These are phyloP conservation scores for Grifola frondosa DNA, from an alignment of 1,284 basidiomycete species.

Conservation along the genomic window DNA sequence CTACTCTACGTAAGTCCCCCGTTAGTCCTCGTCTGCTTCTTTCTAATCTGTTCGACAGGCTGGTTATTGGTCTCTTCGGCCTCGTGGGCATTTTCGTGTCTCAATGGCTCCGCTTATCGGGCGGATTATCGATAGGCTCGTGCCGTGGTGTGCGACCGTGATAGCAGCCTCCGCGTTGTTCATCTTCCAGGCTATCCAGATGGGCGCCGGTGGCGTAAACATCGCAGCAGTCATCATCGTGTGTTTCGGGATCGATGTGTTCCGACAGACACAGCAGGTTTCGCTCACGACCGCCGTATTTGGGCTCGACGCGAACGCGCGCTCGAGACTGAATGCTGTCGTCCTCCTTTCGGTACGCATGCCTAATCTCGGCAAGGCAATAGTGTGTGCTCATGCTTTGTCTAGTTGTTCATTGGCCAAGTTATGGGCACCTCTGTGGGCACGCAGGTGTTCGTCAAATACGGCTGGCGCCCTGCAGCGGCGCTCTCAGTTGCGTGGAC, in stretches of 20 bases:
- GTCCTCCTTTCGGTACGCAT: slow-evolving; percentile 42
- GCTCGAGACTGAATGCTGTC: slow-evolving; percentile 52
- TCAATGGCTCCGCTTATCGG: slow-evolving; percentile 49
- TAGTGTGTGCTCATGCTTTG: background rate
- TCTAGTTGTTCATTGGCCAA: slow-evolving; percentile 42
- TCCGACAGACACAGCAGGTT: slow-evolving; percentile 47
- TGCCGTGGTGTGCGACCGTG: slow-evolving; percentile 50
- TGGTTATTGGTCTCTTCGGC: slow-evolving; percentile 56
- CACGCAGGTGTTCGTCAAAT: slow-evolving; percentile 47
- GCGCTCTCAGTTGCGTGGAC: slow-evolving; percentile 48
- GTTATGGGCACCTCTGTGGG: slow-evolving; percentile 54
- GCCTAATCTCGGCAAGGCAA: too few relatives aligned
- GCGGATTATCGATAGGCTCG: slow-evolving; percentile 47
- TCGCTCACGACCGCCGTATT: slow-evolving; percentile 42
- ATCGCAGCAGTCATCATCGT: slow-evolving; percentile 47
- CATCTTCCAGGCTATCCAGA: slow-evolving; percentile 40
- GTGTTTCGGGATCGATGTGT: slow-evolving; percentile 47
- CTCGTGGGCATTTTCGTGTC: slow-evolving; percentile 50
- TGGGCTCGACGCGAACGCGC: slow-evolving; percentile 35
- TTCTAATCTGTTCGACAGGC: slow-evolving; percentile 20
- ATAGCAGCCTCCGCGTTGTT: slow-evolving; percentile 36
- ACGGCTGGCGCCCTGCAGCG: slow-evolving; percentile 53
- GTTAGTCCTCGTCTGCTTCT: background rate
- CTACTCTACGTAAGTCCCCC: slow-evolving; percentile 37
- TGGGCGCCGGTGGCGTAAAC: slow-evolving; percentile 43